Base-by-base conservation (phyloP, 306 rosid genomes). In the Aeschynomene evenia region DNA sequence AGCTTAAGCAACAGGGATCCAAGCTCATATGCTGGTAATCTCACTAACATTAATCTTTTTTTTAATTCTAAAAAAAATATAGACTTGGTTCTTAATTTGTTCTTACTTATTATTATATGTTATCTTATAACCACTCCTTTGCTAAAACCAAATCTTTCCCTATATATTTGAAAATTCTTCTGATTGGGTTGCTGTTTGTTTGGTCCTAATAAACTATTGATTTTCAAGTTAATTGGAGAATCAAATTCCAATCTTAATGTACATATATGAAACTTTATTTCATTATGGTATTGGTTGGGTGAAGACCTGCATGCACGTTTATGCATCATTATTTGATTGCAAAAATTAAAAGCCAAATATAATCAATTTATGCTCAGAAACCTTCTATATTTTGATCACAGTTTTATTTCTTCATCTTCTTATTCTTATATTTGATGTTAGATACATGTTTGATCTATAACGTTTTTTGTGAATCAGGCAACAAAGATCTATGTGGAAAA, bases 401-500 rank as follows among this genome's bases (percentile, higher is more conserved):
- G 2, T 18, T 37, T 1, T 12, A 0, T 21, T 37, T 65, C 39
- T 12, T 23, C 28, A 22, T 62, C 21, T 34, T 45, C 11, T 33
- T 56, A 28, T n/a, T n/a, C 12, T 7, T 16, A 1, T 21, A 19
- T 33, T 3, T 12, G 20, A 51, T 24, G 31, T 9, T 31, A 49
- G 42, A 49, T 21, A 29, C 23, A 21, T 21, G 26, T 54, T 55
- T 51, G 6, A 61, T 43, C 53, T 62, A 56, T 53, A 56, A 64
- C 24, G 14, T 59, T 61, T 74, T 52, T 45, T 8, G 54, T 64
- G 72, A 43, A 68, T 71, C 81, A 93, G 99, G 92, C 7, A 87
- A 91, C 79, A 9, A 24, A 12, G 92, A 50, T 18, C 61, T 94
- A 33, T 94, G 98, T 42, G 98, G 95, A 74, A 68, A 29, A 59